These are phyloP conservation scores for Geranium incanum DNA, from an alignment of 441 rosid species.

Conservation along the genomic window DNA sequence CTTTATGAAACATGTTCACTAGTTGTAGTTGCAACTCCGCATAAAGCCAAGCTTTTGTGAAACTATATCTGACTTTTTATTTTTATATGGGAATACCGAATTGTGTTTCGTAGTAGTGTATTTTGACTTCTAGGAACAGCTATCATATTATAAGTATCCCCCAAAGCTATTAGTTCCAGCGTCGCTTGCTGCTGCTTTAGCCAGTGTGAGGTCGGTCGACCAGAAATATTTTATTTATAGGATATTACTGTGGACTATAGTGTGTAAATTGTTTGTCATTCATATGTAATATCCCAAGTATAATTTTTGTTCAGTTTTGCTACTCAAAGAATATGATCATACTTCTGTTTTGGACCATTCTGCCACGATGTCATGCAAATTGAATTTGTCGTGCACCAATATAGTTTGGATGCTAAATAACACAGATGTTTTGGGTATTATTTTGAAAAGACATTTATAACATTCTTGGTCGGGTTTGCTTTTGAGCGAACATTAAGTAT, in stretches of 20 bases:
- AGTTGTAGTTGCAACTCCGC: not conserved
- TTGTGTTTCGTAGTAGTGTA: not conserved
- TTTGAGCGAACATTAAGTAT: not conserved
- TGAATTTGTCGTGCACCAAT: too few relatives aligned
- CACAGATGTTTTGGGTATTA: not conserved
- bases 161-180: not conserved
- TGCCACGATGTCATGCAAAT: too few relatives aligned
- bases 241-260: not conserved
- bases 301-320: not conserved
- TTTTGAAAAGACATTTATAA: not conserved
- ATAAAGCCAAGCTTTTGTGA: not conserved
- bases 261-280: too few relatives aligned
- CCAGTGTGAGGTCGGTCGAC: not conserved
- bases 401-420: too few relatives aligned
- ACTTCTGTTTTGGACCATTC: too few relatives aligned
- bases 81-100: not conserved
- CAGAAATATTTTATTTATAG: not conserved
- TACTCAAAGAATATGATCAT: not conserved
- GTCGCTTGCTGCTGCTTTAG: not conserved
- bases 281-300: too few relatives aligned
- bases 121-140: conserved; percentile 1
- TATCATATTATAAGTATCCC: not conserved
- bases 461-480: not conserved
- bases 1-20: not conserved
- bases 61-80: not conserved